Evolutionary conservation across 2,329 filamentous ascomycete species (phyloP).

Genomic region (Dactylonectria estremocensis): DNA sequence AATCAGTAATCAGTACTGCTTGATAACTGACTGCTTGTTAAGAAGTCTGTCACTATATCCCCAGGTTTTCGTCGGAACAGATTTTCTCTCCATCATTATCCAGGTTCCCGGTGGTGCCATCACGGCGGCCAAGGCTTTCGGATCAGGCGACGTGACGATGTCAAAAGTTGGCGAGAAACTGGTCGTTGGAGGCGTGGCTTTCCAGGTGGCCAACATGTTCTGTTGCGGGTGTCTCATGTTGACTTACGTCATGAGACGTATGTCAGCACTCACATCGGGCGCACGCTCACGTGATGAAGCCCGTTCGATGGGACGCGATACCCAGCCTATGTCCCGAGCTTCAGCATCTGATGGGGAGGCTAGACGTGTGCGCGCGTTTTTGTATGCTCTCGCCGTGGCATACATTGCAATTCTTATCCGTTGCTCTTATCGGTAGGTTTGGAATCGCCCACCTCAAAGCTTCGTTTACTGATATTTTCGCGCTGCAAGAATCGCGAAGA

Average conservation of each 20-base stretch:
- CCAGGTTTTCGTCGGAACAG: constrained; percentile 63
- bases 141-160: constrained; percentile 26
- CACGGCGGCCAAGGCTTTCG: constrained; percentile 26
- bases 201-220: constrained; percentile 49
- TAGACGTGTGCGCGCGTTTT: constrained; percentile 22
- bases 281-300: neutral
- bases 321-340: constrained; percentile 24
- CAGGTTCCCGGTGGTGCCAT: constrained; percentile 42
- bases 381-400: constrained; percentile 33
- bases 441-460: neutral
- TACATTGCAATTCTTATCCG: constrained; percentile 39
- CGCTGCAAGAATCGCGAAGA: constrained; percentile 34
- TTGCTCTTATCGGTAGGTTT: constrained; percentile 28
- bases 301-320: constrained; percentile 3
- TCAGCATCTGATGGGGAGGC: constrained; percentile 36
- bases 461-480: neutral
- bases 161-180: constrained; percentile 35
- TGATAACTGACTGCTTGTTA: neutral
- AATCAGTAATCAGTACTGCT: neutral
- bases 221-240: constrained; percentile 40
- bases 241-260: constrained; percentile 32
- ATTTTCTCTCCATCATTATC: constrained; percentile 57
- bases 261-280: constrained; percentile 19
- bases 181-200: constrained; percentile 44
- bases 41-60: neutral